These are phyloP conservation scores for Xylaria sp. DNA, from an alignment of 2,329 filamentous ascomycete genomes.

Conservation along the genomic window DNA sequence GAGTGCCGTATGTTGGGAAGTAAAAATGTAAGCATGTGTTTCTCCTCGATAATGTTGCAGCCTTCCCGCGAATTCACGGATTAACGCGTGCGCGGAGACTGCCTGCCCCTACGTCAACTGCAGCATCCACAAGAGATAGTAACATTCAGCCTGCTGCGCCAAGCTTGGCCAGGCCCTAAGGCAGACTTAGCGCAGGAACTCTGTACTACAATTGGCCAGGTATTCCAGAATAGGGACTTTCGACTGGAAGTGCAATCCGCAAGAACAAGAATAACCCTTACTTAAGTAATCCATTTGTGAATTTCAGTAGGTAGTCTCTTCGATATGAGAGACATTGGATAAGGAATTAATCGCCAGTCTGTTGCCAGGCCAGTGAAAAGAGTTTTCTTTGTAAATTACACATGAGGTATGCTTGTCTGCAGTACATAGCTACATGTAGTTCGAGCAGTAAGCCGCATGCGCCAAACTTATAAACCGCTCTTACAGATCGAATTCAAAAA, in stretches of 20 bases:
- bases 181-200: neutral
- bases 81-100: conserved; percentile 15
- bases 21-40: conserved; percentile 3
- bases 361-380: neutral
- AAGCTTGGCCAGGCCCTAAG: conserved; percentile 12
- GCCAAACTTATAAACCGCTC: neutral
- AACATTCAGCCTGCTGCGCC: conserved; percentile 21
- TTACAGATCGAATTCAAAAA: neutral
- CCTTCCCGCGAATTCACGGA: conserved; percentile 1
- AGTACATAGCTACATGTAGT: too few species aligned
- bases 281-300: neutral
- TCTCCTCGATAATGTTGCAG: conserved; percentile 7
- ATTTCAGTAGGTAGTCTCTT: neutral
- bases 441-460: neutral
- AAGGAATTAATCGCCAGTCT: neutral
- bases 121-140: neutral
- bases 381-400: neutral
- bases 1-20: neutral
- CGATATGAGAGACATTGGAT: neutral
- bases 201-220: conserved; percentile 4
- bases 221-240: conserved; percentile 1
- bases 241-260: neutral
- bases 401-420: neutral
- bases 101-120: conserved; percentile 16
- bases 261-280: too few species aligned